Evolutionary conservation across 768 basidiomycete genomes (phyloP).

Genomic region (Rhodotorula graminis): DNA sequence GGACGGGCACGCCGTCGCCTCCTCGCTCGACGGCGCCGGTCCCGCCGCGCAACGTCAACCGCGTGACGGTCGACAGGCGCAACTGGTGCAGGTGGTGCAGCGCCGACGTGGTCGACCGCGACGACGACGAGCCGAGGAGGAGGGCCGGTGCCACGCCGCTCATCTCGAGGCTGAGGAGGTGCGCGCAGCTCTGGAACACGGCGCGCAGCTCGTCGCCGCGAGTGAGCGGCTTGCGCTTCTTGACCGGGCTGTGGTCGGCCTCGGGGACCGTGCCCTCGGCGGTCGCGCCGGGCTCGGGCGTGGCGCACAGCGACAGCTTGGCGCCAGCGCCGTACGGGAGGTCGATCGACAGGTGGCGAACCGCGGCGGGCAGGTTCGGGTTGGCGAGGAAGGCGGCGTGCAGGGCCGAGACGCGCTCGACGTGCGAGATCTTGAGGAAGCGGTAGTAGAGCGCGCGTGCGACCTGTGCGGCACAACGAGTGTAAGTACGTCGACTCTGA

Average conservation of each 20-base stretch:
- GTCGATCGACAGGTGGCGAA: conserved; percentile 15
- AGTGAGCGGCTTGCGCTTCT: background rate
- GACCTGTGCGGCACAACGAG: background rate
- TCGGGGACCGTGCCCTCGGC: conserved; percentile 10
- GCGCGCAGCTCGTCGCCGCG: conserved; percentile 12
- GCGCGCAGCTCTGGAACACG: conserved; percentile 23
- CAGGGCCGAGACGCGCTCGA: background rate
- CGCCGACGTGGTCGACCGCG: background rate
- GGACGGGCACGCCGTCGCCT: background rate
- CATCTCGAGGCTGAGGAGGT: conserved; percentile 25
- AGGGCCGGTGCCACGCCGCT: conserved; percentile 5
- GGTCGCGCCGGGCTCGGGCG: background rate
- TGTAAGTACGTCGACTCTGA: background rate
- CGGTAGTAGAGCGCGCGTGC: conserved; percentile 17
- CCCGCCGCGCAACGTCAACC: background rate
- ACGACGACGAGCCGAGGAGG: conserved; percentile 7
- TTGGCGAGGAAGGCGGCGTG: background rate
- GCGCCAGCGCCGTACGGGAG: background rate
- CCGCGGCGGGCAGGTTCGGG: background rate
- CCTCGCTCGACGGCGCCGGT: background rate
- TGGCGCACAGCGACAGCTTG: background rate
- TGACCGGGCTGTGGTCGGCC: background rate
- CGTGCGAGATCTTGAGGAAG: conserved; percentile 15
- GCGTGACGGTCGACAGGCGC: conserved; percentile 22
- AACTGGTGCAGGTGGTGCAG: conserved; percentile 30